Conservation (phyloP, 2,329 filamentous ascomycete species). For the Ceratocystis destructans region DNA sequence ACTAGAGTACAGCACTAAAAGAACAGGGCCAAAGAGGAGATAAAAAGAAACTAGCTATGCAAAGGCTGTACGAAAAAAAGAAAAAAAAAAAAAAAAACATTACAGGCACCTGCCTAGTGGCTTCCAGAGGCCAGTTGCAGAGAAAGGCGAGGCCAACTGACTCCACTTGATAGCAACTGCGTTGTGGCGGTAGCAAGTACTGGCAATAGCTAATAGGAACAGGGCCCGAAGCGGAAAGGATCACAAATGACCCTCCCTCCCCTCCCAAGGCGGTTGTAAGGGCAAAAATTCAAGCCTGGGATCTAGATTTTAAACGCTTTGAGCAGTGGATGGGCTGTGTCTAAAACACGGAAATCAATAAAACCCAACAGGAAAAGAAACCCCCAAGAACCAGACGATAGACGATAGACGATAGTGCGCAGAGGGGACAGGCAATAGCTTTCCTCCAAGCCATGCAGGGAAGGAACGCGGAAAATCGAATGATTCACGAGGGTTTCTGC, state of each 20-base stretch:
- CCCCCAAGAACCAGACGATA: background rate
- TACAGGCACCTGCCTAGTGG: no score
- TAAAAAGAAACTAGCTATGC: background rate
- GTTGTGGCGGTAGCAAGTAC: background rate
- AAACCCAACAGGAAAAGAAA: background rate
- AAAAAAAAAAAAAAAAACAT: no score
- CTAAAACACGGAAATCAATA: background rate
- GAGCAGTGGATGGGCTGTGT: background rate
- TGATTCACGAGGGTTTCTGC: background rate
- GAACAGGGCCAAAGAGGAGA: background rate
- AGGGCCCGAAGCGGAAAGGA: constrained; percentile 12
- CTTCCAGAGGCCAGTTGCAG: background rate
- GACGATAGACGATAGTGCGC: background rate
- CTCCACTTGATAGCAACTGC: background rate
- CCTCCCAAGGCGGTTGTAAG: background rate
- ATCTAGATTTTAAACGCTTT: background rate
- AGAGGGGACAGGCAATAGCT: background rate
- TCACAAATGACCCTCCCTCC: constrained; percentile 7
- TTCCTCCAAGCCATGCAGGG: background rate
- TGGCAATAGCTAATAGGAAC: background rate
- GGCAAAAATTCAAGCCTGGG: background rate
- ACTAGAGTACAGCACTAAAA: background rate
- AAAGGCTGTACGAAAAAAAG: no score
- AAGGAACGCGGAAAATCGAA: background rate
- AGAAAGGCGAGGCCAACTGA: background rate